Base-by-base conservation (phyloP, 2,329 filamentous ascomycete species). In the Aspergillus neoniger region DNA sequence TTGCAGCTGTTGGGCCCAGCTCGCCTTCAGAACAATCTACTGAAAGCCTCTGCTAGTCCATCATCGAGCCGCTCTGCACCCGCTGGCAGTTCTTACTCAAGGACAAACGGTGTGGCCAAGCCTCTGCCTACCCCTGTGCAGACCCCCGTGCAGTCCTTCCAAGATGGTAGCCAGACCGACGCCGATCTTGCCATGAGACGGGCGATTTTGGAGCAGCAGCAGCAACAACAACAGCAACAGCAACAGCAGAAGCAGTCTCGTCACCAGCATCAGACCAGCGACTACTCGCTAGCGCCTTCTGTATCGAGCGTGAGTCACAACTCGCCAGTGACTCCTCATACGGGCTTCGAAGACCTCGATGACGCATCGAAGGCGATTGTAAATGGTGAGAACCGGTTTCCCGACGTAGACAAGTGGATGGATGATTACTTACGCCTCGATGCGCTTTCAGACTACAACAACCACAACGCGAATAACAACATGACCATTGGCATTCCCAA, bases 381-480 rank as follows among this genome's bases (percentile, higher is more conserved):
- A 64, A 76, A 80, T 83, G 85, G 85, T 87, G 81, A 86, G 84
- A 79, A 70, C 62, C 67, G 67, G 68, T 67, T 65, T 66, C 64
- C 65, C 68, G 73, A 70, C 32, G 62, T 76, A 64, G 73, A 77
- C 65, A 67, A 66, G 59, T 84, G 83, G 83, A 80, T 86, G 79
- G 79, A 85, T 76, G 79, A 85, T 73, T 87, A 85, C 89, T 92
- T 87, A 93, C 88, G 79, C 72, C 78, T 82, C 74, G 77, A 82
- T 77, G 72, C 71, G 72, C 75, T 80, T 76, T 69, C 82, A 87
- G 83, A 86, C 77, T 83, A 86, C 65, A 80, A 79, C 66, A 76
- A 70, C 65, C 80, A 80, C 66, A 76, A 69, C 65, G 60, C 73
- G 58, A 73, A 70, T 65, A 61, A 65, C 65, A 67, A 67, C 50